Evolutionary conservation across 129 eudicot genomes (phyloP).

Genomic region (carrot (Daucus carota)): DH1_v3.0 NC_030385.2:44866501-44867000

Average conservation of each 20-base stretch:
- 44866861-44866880: neutral
- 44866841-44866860: neutral
- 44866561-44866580: neutral
- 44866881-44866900: neutral
- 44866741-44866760: constrained; percentile 34
- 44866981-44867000: neutral
- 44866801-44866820: constrained; percentile 21
- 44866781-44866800: constrained; percentile 38
- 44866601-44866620: constrained; percentile 39
- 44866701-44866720: constrained; percentile 28
- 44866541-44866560: too few species aligned
- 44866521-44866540: too few species aligned
- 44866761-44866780: too few species aligned
- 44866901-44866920: neutral
- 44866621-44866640: neutral
- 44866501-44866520: too few species aligned
- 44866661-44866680: constrained; percentile 17
- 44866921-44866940: neutral
- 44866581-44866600: constrained; percentile 22
- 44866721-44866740: constrained; percentile 38
- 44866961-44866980: neutral
- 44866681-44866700: constrained; percentile 18
- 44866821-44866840: neutral
- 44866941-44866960: neutral
- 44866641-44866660: constrained; percentile 1